Base-by-base conservation (phyloP, 1,139 yeast genomes). In the Sporopachydermia cereana region DNA sequence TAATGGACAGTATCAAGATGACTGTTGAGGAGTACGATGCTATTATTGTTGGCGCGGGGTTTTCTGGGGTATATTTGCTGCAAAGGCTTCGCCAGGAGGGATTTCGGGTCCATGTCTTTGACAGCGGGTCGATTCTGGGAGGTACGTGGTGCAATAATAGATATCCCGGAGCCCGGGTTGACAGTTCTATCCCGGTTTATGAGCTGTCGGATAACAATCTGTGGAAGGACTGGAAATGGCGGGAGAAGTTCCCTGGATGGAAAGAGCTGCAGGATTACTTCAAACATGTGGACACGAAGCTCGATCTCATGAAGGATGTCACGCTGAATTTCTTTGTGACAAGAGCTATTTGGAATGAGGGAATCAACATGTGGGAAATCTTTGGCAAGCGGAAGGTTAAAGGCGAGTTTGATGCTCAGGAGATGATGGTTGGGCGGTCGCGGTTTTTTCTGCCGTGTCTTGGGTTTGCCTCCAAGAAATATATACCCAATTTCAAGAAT, bases 141-240 rank as follows among this genome's bases (percentile, higher is more conserved):
- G 75, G 76, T 3, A 69, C 74, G 34, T 70, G 76, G 76, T 68
- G 63, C 54, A 71, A 72, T 27, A 70, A 70, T 50, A 66, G 72
- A 2, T 70, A 70, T 49, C 75, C 74, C 2, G 75, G 51, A 29
- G 51, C 51, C 4, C 42, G 75, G 3, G 68, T 72, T 54, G 74
- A 74, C 17, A 62, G 68, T 29, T 74, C 69, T 54, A 66, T 70
- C 46, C 75, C 75, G 3, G 73, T 73, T 1, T 50, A 67, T 24
- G 69, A 72, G 70, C 69, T 70, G 49, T 64, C 70, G 17, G 62
- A 61, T 44, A 63, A 60, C 21, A 58, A 58, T 43, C 71, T 70
- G 51, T 67, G 63, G 48, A 57, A 55, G 27, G 63, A 62, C 43
- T 70, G 75, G 75, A 61, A 66, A 47, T 60, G 60, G 45, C 46